These are phyloP conservation scores for Codiaeum variegatum DNA, from an alignment of 441 rosid genomes.

Conservation along the genomic window DNA sequence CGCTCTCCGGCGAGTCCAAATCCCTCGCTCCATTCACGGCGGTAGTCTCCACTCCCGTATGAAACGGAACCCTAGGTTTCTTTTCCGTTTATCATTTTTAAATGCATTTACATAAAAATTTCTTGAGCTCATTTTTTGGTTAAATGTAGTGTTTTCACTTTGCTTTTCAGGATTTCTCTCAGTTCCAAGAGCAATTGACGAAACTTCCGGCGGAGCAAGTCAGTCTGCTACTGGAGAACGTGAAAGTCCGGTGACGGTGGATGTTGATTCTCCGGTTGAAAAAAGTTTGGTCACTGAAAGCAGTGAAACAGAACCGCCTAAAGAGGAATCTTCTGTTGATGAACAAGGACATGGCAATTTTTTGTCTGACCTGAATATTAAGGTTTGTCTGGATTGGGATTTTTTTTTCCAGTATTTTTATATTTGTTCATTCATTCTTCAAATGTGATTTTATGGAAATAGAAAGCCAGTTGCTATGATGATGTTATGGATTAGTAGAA, in stretches of 20 bases:
- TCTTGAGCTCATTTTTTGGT: not conserved
- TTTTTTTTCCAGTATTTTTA: not conserved
- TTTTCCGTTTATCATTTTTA: not conserved
- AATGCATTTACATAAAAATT: not conserved
- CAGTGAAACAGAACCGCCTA: constrained; percentile 21
- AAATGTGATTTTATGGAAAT: not conserved
- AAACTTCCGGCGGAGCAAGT: constrained; percentile 37
- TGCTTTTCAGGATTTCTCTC: constrained; percentile 27
- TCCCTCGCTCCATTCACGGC: constrained; percentile 13
- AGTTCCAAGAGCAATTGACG: constrained; percentile 55
- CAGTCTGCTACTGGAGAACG: constrained; percentile 37
- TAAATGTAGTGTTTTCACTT: not conserved
- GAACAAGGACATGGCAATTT: constrained; percentile 38
- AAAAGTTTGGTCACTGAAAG: constrained; percentile 28
- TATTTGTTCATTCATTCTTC: not conserved
- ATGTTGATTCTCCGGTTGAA: constrained; percentile 34
- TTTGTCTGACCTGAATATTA: constrained; percentile 47
- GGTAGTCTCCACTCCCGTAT: constrained; percentile 36
- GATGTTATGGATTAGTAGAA: constrained; percentile 27
- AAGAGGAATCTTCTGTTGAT: constrained; percentile 32
- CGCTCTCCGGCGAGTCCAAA: constrained; percentile 19
- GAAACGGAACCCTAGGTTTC: constrained; percentile 29
- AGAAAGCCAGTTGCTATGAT: constrained; percentile 41
- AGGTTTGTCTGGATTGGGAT: constrained; percentile 24
- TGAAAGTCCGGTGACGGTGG: constrained; percentile 25